Evolutionary conservation across 371 early-diverging fungal genomes (phyloP).

Genomic region (Lichtheimia ramosa): DNA sequence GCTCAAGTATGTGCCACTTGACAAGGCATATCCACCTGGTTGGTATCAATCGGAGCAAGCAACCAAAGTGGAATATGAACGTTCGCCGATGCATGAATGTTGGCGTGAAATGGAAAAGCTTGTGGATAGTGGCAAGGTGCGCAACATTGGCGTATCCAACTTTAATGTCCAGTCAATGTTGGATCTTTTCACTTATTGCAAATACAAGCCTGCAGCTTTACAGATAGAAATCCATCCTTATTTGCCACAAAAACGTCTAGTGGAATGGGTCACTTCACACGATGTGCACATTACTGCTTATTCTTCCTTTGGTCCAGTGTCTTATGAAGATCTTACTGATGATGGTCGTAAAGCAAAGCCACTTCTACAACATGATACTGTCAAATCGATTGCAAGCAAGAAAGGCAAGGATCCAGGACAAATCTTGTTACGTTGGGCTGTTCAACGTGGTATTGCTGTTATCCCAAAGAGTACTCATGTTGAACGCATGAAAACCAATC

Average conservation of each 20-base stretch:
- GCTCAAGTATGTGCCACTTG: constrained; percentile 29
- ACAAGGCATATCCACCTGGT: constrained; percentile 34
- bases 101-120: constrained; percentile 47
- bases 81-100: constrained; percentile 42
- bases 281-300: constrained; percentile 49
- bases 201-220: constrained; percentile 41
- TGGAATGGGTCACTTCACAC: constrained; percentile 31
- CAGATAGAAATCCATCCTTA: constrained; percentile 64
- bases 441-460: constrained; percentile 48
- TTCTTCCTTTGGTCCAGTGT: constrained; percentile 42
- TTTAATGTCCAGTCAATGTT: constrained; percentile 36
- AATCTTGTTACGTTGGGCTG: constrained; percentile 53
- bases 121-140: constrained; percentile 31
- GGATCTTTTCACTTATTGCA: constrained; percentile 42
- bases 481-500: constrained; percentile 41
- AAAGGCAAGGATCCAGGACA: constrained; percentile 43
- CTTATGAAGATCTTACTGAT: constrained; percentile 26
- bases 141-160: constrained; percentile 59
- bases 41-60: constrained; percentile 30
- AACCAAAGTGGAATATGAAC: constrained; percentile 24
- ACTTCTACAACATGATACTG: constrained; percentile 24
- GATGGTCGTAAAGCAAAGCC: constrained; percentile 16
- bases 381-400: constrained; percentile 38
- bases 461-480: constrained; percentile 62
- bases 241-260: constrained; percentile 50